Evolutionary conservation across 1,284 basidiomycete genomes (phyloP), one percentile per base, ranked within the genome.

Genomic region (Puccinia novopanici): DNA sequence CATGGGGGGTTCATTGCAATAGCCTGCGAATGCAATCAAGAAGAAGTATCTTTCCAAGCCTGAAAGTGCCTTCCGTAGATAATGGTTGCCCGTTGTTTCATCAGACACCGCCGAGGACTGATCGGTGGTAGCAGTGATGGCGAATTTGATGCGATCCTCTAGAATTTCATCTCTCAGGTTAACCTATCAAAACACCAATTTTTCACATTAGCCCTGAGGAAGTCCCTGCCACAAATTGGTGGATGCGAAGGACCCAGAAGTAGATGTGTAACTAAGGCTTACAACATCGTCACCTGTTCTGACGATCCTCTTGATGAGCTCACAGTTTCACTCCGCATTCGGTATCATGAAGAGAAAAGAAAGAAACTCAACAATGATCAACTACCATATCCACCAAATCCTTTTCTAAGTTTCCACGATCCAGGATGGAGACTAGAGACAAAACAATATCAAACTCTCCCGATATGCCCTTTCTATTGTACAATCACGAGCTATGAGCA

Each of bases 1-100:
- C 15, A 90, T 89, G 48, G 90, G 88, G 82, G 87, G 87, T 22
- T 89, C 89, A 75, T 95, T 93, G 10, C 97, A 91, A 84, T 94
- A 99, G 82, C 91, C 93, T 1, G 95, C 92, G 84, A 98, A 99
- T 0, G 93, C 93, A 81, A 99, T 93, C 82, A 96, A 90, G 87
- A 98, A 98, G 87, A 97, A 98, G 85, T 89, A 89, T 82, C 88
- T 88, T 82, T 90, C 89, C 34, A 90, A 86, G 5, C 88, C 86
- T 61, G 87, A 84, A 10, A 87, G 82, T 0, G 88, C 88, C 77
- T 86, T 85, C n/a, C 85, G 84, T 15, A 88, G 85, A 45, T 86
- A 84, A 2, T 82, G 82, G 68, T 87, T 84, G 22, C 80, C 81
- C 52, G 87, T 85, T 77, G 89, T 90, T 83, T 92, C 91, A 67